Percentiles rank a stretch among this genome's conserved stretches.
phyloP scores from a whole-genome alignment of 805 yeast genomes.

The Yamadazyma paraphyllophila region DNA sequence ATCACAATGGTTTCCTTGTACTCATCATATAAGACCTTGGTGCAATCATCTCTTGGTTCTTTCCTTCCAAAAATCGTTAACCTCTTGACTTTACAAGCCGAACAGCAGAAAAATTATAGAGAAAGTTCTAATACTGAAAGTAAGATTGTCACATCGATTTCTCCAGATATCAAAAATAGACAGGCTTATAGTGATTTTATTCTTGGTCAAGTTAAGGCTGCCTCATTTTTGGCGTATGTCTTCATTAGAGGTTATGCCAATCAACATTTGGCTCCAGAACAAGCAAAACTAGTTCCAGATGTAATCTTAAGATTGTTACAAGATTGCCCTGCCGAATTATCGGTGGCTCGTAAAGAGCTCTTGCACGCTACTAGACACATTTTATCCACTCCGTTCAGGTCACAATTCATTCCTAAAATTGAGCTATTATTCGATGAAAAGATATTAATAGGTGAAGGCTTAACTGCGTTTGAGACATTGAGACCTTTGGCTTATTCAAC shows the following conservation, averaged over 20 bases:
- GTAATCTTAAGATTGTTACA: slow-evolving; percentile 80
- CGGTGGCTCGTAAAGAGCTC: slow-evolving; percentile 88
- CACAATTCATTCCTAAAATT: slow-evolving; percentile 79
- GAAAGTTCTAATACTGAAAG: slow-evolving; percentile 55
- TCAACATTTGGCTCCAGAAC: slow-evolving; percentile 46
- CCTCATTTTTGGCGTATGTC: slow-evolving; percentile 90
- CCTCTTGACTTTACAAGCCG: slow-evolving; percentile 73
- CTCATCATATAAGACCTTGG: slow-evolving; percentile 78
- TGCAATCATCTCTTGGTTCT: slow-evolving; percentile 64
- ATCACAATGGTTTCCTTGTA: slow-evolving; percentile 92
- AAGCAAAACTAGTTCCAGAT: slow-evolving; percentile 71
- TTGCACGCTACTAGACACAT: slow-evolving; percentile 94
- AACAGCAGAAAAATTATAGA: slow-evolving; percentile 55
- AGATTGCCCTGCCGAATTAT: slow-evolving; percentile 92
- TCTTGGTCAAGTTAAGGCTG: slow-evolving; percentile 92
- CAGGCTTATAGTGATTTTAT: slow-evolving; percentile 84
- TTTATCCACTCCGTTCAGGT: slow-evolving; percentile 83
- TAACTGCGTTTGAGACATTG: slow-evolving; percentile 85
- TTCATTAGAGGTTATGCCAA: slow-evolving; percentile 80
- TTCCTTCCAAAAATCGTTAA: slow-evolving; percentile 82
- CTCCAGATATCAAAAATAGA: slow-evolving; percentile 74
- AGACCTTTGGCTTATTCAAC: slow-evolving; percentile 93
- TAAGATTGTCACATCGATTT: slow-evolving; percentile 63
- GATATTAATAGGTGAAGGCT: slow-evolving; percentile 87
- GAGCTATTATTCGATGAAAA: slow-evolving; percentile 83